These are phyloP conservation scores for Agrocybe pediades DNA, from an alignment of 768 basidiomycete genomes.

Conservation along the genomic window DNA sequence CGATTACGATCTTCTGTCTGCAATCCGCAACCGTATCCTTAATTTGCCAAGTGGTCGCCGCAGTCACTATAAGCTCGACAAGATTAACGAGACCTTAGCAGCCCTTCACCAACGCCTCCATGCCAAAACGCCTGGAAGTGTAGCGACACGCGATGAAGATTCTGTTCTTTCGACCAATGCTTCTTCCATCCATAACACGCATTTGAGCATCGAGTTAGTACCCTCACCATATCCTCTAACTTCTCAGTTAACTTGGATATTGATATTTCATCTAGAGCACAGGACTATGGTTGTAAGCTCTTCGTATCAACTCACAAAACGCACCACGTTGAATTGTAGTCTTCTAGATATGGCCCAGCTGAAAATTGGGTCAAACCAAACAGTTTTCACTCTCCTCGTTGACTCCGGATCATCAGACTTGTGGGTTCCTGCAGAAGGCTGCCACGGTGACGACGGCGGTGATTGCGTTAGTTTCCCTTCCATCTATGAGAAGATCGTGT, in stretches of 20 bases:
- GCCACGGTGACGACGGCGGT: slow-evolving; percentile 43
- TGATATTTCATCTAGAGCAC: slow-evolving; percentile 4
- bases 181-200: neutral
- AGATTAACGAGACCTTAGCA: neutral
- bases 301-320: too few relatives aligned
- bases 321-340: too few relatives aligned
- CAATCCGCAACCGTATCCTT: slow-evolving; percentile 32
- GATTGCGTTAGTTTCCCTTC: slow-evolving; percentile 39
- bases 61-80: neutral
- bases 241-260: neutral
- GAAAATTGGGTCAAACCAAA: slow-evolving; percentile 70
- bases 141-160: neutral
- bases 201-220: slow-evolving; percentile 4
- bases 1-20: slow-evolving; percentile 45
- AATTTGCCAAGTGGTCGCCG: slow-evolving; percentile 16
- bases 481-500: neutral
- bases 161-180: neutral
- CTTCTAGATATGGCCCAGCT: slow-evolving; percentile 55
- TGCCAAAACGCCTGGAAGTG: too few relatives aligned
- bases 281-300: slow-evolving; percentile 35
- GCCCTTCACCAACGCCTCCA: neutral
- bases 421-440: slow-evolving; percentile 65
- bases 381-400: slow-evolving; percentile 60
- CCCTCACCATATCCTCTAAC: too few relatives aligned
- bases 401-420: slow-evolving; percentile 73